These are phyloP conservation scores for Meyerozyma guilliermondii DNA, from an alignment of 1,139 yeast species.

Conservation along the genomic window DNA sequence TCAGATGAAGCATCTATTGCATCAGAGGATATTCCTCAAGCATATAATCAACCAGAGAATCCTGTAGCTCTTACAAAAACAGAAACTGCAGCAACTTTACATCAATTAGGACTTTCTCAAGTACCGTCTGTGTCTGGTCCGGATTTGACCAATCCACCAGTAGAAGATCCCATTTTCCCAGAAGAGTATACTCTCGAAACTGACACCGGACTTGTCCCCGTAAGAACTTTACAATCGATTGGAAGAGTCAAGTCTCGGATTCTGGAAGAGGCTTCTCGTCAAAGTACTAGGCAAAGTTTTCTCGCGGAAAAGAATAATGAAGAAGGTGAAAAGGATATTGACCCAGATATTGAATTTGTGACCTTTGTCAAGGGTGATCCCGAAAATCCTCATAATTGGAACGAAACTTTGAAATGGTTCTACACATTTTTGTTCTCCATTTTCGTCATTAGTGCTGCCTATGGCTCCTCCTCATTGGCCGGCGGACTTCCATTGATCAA, in stretches of 20 bases:
- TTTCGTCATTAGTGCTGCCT: constrained; percentile 80
- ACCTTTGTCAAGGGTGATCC: constrained; percentile 75
- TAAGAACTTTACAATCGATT: constrained; percentile 58
- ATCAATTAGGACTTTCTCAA: constrained; percentile 54
- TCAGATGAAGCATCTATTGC: not conserved
- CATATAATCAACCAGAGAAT: constrained; percentile 12
- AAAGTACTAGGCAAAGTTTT: not conserved
- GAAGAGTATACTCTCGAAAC: constrained; percentile 90
- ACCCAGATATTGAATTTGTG: constrained; percentile 73
- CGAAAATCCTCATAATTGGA: constrained; percentile 87
- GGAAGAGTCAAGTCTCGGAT: constrained; percentile 45
- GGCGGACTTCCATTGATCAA: constrained; percentile 69
- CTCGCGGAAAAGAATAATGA: constrained; percentile 12
- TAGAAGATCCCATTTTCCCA: constrained; percentile 70
- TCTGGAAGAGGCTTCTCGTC: not conserved
- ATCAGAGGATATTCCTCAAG: constrained; percentile 13
- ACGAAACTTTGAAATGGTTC: constrained; percentile 49
- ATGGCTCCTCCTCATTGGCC: constrained; percentile 86
- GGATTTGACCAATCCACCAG: constrained; percentile 59
- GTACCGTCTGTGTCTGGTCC: constrained; percentile 37
- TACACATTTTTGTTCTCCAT: constrained; percentile 64
- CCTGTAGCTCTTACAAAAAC: constrained; percentile 33
- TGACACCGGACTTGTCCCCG: constrained; percentile 79
- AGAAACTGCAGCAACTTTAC: constrained; percentile 67
- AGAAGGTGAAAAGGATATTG: constrained; percentile 20